A percentile compares a stretch with the other conserved stretches of the same genome.
phyloP scores from a whole-genome alignment of 768 basidiomycete species.

The Tricholoma bakamatsutake region DNA sequence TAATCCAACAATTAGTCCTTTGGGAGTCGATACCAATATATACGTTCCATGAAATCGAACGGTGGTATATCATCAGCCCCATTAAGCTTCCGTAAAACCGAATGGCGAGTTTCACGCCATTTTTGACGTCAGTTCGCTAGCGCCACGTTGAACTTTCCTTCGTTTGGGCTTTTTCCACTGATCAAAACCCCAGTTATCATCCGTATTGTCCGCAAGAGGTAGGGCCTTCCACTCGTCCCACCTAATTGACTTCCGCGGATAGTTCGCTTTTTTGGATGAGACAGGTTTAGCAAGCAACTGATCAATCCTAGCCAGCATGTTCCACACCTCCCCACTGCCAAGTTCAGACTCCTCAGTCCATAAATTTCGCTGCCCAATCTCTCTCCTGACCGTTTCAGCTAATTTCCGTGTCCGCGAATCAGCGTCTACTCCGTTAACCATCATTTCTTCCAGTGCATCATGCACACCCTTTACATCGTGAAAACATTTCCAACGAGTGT shows the following conservation, averaged over 20 bases:
- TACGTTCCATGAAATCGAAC: background rate
- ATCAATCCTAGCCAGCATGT: slow-evolving; percentile 48
- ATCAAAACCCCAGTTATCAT: slow-evolving; percentile 45
- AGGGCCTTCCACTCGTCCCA: slow-evolving; percentile 48
- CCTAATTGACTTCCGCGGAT: slow-evolving; percentile 10
- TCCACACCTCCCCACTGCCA: slow-evolving; percentile 46
- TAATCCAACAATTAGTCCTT: background rate
- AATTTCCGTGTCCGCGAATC: slow-evolving; percentile 57
- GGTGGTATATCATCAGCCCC: background rate
- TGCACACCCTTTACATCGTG: slow-evolving; percentile 75
- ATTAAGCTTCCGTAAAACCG: background rate
- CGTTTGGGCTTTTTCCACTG: slow-evolving; percentile 32
- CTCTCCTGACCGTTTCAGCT: slow-evolving; percentile 56
- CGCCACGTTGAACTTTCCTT: background rate
- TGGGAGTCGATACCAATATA: no score
- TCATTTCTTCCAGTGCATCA: slow-evolving; percentile 76
- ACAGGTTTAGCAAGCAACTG: slow-evolving; percentile 17
- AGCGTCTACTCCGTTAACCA: slow-evolving; percentile 64
- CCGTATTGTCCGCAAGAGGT: slow-evolving; percentile 19
- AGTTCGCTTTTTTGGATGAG: background rate
- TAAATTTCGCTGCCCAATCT: slow-evolving; percentile 50
- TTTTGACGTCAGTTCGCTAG: background rate
- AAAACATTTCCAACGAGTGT: slow-evolving; percentile 81
- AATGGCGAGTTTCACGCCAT: background rate
- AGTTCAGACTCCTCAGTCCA: slow-evolving; percentile 44